Conservation (phyloP, 257 asterid species). For the Ocimum tenuiflorum region DNA sequence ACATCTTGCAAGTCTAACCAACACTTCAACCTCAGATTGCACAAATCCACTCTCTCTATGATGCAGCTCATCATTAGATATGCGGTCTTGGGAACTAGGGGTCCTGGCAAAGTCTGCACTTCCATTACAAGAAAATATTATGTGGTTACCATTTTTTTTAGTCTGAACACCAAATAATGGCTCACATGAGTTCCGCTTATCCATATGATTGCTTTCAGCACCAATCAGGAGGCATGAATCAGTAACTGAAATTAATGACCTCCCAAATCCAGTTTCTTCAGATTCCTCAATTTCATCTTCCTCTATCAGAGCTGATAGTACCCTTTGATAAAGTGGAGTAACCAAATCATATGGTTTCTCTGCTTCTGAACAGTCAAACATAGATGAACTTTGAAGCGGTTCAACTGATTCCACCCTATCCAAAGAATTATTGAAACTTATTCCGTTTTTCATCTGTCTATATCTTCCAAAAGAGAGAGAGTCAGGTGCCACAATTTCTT, state of each 20-base stretch:
- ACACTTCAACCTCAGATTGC: slow-evolving; percentile 62
- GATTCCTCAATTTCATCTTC: slow-evolving; percentile 66
- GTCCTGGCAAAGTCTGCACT: slow-evolving; percentile 31
- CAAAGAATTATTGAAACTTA: slow-evolving; percentile 31
- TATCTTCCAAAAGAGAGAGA: slow-evolving; percentile 39
- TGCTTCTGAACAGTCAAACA: slow-evolving; percentile 30
- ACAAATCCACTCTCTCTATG: slow-evolving; percentile 43
- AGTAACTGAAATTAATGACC: slow-evolving; percentile 38
- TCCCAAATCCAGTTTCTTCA: slow-evolving; percentile 57
- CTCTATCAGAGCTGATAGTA: slow-evolving; percentile 69
- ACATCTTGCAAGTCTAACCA: slow-evolving; percentile 52
- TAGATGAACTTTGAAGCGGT: slow-evolving; percentile 36
- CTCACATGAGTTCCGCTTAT: slow-evolving; percentile 44
- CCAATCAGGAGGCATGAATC: slow-evolving; percentile 39
- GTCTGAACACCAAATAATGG: slow-evolving; percentile 46
- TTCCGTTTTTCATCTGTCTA: slow-evolving; percentile 31
- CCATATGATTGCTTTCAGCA: slow-evolving; percentile 35
- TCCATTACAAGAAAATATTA: slow-evolving; percentile 48
- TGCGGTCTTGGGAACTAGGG: slow-evolving; percentile 29
- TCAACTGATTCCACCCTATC: slow-evolving; percentile 37
- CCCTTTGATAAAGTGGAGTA: slow-evolving; percentile 73
- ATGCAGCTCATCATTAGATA: slow-evolving; percentile 45
- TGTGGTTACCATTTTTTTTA: slow-evolving; percentile 47
- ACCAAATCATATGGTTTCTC: slow-evolving; percentile 38
- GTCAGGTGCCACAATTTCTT: slow-evolving; percentile 39